A percentile compares a stretch with the other conserved stretches of the same genome.
phyloP scores from a whole-genome alignment of 768 basidiomycete species.

The Fistulinella prunicolor region DNA sequence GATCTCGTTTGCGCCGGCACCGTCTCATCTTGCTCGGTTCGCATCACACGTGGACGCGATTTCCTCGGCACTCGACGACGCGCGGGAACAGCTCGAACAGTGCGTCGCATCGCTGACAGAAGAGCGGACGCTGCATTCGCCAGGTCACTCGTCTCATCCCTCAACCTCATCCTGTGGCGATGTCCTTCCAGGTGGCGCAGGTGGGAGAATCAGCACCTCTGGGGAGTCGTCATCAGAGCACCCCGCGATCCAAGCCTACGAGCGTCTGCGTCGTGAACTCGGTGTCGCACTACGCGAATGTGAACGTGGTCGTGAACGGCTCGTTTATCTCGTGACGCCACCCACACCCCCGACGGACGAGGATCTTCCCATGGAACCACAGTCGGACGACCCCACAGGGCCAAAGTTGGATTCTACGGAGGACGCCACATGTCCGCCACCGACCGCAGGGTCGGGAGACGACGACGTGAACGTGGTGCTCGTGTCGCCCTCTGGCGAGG shows the following conservation, averaged over 20 bases:
- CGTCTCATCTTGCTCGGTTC: constrained; percentile 65
- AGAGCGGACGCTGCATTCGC: constrained; percentile 19
- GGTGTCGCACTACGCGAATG: constrained; percentile 79
- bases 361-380: constrained; percentile 5
- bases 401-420: neutral
- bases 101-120: constrained; percentile 60
- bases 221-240: constrained; percentile 32
- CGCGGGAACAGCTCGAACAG: constrained; percentile 59
- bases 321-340: constrained; percentile 57
- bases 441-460: too few relatives aligned
- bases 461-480: constrained; percentile 8
- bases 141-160: constrained; percentile 19
- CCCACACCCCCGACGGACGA: constrained; percentile 39
- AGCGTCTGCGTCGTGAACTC: constrained; percentile 69
- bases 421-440: too few relatives aligned
- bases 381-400: neutral
- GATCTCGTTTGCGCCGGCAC: constrained; percentile 70
- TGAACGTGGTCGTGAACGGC: constrained; percentile 68
- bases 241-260: constrained; percentile 67
- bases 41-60: constrained; percentile 73
- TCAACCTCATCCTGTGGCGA: constrained; percentile 20
- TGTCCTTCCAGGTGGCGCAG: neutral
- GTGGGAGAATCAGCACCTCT: too few relatives aligned
- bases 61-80: constrained; percentile 65
- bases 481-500: constrained; percentile 25